phyloP scores from a whole-genome alignment of 768 basidiomycete species.

The Phanerochaete sordida region DNA sequence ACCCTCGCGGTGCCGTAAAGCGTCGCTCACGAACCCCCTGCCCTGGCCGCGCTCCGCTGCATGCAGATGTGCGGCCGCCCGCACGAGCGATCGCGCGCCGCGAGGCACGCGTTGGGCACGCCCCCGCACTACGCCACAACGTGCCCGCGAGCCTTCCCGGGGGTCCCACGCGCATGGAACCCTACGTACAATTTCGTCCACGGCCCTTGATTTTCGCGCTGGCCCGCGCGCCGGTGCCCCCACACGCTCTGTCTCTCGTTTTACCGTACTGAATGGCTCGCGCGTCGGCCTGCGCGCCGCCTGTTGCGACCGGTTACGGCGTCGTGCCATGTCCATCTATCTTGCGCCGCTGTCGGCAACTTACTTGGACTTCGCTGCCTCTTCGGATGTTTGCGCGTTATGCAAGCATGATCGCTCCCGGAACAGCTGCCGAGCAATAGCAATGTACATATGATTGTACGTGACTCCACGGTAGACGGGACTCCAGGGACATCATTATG shows the following conservation, averaged over 20 bases:
- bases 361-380: neutral
- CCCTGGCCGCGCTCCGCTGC: neutral
- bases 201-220: neutral
- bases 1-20: neutral
- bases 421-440: neutral
- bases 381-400: neutral
- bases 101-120: neutral
- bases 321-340: neutral
- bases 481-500: neutral
- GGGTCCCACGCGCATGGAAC: neutral
- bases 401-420: neutral
- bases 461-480: neutral
- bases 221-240: neutral
- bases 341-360: neutral
- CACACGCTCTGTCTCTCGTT: neutral
- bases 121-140: neutral
- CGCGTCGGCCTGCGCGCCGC: neutral
- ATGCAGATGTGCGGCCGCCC: neutral
- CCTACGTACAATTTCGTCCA: neutral
- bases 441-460: neutral
- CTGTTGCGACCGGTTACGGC: neutral
- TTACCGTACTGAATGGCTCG: neutral
- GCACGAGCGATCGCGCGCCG: neutral
- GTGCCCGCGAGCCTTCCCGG: neutral
- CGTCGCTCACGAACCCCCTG: neutral